Percentiles rank a stretch among this genome's conserved stretches.
phyloP scores from a whole-genome alignment of 176 grass and related monocot genomes.

The Lolium rigidum region DNA sequence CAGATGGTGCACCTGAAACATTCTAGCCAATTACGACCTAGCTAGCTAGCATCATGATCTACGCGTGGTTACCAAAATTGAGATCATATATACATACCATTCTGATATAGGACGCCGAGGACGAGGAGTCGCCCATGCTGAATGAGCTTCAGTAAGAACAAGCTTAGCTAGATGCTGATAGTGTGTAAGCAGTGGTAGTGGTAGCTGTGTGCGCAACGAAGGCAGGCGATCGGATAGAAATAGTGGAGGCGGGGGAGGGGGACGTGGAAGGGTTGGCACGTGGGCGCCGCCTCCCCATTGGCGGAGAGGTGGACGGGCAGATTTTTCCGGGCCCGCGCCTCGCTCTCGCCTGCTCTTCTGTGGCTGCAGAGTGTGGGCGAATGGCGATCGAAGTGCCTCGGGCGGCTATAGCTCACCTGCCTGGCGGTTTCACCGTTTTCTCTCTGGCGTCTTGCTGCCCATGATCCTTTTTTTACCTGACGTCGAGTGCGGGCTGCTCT shows the following conservation, averaged over 20 bases:
- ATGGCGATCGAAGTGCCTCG: conserved; percentile 3
- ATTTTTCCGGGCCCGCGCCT: conserved; percentile 58
- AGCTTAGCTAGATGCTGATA: conserved; percentile 11
- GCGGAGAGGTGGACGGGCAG: conserved; percentile 51
- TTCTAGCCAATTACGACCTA: no score
- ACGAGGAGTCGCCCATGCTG: conserved; percentile 60
- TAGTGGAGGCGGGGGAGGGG: conserved; percentile 49
- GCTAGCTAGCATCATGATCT: conserved; percentile 42
- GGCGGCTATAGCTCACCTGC: conserved; percentile 10
- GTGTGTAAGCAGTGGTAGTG: neutral
- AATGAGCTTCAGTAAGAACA: neutral
- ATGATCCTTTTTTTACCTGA: conserved; percentile 11
- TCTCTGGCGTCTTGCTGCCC: conserved; percentile 31
- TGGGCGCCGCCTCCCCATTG: conserved; percentile 59
- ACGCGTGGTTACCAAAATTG: neutral
- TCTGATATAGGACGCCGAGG: conserved; percentile 77
- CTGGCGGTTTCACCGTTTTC: neutral
- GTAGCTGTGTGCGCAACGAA: neutral
- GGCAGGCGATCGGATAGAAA: conserved; percentile 44
- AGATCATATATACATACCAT: conserved; percentile 42
- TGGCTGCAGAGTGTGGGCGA: conserved; percentile 43
- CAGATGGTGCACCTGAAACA: conserved; percentile 73
- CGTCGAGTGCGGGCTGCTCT: neutral
- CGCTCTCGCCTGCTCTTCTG: conserved; percentile 45
- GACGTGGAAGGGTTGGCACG: conserved; percentile 57